phyloP scores from a whole-genome alignment of 2,329 filamentous ascomycete species.

The Gaeumannomyces tritici region DNA sequence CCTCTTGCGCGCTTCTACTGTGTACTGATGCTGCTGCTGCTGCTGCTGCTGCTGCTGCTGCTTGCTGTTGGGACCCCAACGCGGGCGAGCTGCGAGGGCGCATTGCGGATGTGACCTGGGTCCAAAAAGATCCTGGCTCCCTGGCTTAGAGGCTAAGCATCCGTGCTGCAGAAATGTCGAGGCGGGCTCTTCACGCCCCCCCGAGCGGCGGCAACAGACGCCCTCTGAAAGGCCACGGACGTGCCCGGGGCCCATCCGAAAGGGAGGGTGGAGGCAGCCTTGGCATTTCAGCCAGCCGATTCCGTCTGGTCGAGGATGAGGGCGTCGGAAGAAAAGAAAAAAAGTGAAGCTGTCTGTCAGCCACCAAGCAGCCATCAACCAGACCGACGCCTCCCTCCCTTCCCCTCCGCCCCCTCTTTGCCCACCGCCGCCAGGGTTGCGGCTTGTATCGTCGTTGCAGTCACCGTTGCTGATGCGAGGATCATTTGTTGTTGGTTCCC shows the following conservation, averaged over 20 bases:
- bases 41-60: too few relatives aligned
- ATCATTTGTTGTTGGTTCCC: background rate
- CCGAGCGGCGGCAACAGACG: constrained; percentile 29
- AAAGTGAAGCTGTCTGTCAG: too few relatives aligned
- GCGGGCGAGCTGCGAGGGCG: background rate
- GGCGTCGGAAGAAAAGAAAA: too few relatives aligned
- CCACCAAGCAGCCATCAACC: background rate
- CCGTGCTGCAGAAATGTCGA: background rate
- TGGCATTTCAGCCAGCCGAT: background rate
- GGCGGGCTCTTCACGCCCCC: constrained; percentile 5
- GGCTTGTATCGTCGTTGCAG: background rate
- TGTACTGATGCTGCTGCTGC: too few relatives aligned
- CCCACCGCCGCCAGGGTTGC: background rate
- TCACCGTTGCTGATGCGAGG: too few relatives aligned
- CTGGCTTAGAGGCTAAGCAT: background rate
- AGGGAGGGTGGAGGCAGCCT: background rate
- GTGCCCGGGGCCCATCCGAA: background rate
- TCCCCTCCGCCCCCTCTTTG: background rate
- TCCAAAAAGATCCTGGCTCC: background rate
- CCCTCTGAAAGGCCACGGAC: constrained; percentile 27
- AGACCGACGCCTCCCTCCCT: background rate
- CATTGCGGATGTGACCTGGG: background rate
- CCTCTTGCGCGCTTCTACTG: too few relatives aligned
- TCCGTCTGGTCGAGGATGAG: too few relatives aligned
- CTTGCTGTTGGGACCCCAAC: background rate